Evolutionary conservation across 805 yeast genomes (phyloP), one percentile per base, ranked within the genome.

Genomic region (Jamesozyma lodderae): DNA sequence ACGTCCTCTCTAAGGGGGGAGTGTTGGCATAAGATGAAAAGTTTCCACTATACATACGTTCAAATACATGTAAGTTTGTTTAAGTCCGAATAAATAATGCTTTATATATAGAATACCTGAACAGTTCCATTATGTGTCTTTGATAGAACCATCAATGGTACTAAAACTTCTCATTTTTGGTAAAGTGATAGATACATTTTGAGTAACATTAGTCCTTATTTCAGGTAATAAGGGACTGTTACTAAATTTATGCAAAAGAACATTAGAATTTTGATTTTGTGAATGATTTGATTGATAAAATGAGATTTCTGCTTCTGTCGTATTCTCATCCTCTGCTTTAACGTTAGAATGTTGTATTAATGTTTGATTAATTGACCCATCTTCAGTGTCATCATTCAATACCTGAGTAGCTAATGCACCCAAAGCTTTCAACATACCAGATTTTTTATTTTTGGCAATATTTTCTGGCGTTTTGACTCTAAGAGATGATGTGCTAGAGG

Each of bases 381-480:
- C 46, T 30, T 38, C 49, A 2, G 44, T 33, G n/a, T 42, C 46
- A 38, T 66, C 69, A 31, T 64, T 62, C 23, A 72, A 50, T 0
- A 70, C 76, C 45, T 73, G 79, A 30, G 73, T 65, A 3, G 80
- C 80, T 38, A 75, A 57, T 41, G 71, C 53, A 11, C 78, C 80
- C 33, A 75, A 56, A 0, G 79, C 71, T 31, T 68, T 69, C 33
- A 75, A 44, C 62, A 69, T 68, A 29, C 51, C 38, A 8, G 43
- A 29, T 15, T 37, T 36, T 19, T 36, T 36, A 19, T 33, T 38
- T 15, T 24, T 34, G 10, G 39, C 18, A 10, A 24, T 23, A 19
- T 31, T 33, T 16, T 36, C 41, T 17, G 42, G 38, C 5, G 42
- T 31, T 17, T 25, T 42, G 8, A 33, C 33, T 17, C 37, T 33